Evolutionary conservation across 2,329 filamentous ascomycete species (phyloP), one percentile per base, ranked within the genome.

Genomic region (Xylariaceae sp.): DNA sequence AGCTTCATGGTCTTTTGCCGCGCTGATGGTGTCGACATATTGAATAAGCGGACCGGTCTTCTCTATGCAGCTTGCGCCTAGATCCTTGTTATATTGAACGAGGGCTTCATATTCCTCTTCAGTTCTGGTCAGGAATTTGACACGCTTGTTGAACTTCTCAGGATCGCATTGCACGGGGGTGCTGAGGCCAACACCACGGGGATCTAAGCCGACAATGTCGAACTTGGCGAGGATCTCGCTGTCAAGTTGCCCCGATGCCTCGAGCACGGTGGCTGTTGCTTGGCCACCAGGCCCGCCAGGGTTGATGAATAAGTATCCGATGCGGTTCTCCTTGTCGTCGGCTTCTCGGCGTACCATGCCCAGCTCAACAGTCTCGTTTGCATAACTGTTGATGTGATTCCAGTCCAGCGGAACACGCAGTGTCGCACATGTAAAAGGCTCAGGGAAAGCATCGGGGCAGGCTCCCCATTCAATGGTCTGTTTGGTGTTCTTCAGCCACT

Each of bases 201-300:
- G 74, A 54, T 76, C 74, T 1, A 74, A 61, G 2, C 71, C 74
- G 43, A 76, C 70, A 18, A 76, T 61, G 58, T 76, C 74, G 61
- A 74, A 76, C 45, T 56, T 49, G 52, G 67, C 63, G 26, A 62
- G 53, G 21, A 71, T 60, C 30, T 58, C 58, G 18, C 62, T 54
- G 34, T 62, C 63, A 18, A 69, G 42, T 7, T 60, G 40, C 7
- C 19, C 49, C 6, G 51, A 57, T 6, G 65, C 4, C 5, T 9
- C 10, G 1, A 53, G 58, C 16, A 71, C 56, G 1, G 62, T 37
- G 4, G 49, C 51, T 5, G 67, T 59, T 19, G 67, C 70, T n/a
- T 63, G 59, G 0, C 56, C 67, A 12, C 72, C 72, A 1, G 72
- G 72, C 0, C 72, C 72, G 26, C 72, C 72, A 0, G 72, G 72